Conservation (phyloP, 805 yeast genomes). For the Blastobotrys muscicola region DNA sequence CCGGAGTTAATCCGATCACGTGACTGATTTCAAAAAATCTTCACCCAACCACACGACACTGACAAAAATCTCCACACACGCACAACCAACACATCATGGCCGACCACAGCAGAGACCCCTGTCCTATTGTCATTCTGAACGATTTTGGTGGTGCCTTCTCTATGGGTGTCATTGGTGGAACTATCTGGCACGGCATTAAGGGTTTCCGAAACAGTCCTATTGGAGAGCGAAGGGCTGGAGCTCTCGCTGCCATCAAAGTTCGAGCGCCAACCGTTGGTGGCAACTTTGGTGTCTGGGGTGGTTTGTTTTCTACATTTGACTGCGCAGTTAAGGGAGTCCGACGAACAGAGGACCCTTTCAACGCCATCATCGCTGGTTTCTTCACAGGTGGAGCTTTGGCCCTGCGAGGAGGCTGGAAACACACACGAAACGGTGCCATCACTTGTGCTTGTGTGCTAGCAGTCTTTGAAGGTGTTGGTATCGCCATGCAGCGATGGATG, state of each 20-base stretch:
- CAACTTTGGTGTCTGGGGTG: slow-evolving; percentile 99
- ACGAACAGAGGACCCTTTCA: slow-evolving; percentile 97
- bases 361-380: slow-evolving; percentile 95
- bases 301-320: slow-evolving; percentile 89
- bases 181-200: slow-evolving; percentile 97
- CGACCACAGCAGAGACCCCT: slow-evolving; percentile 98
- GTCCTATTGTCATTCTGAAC: slow-evolving; percentile 84
- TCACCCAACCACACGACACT: no score
- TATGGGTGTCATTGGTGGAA: slow-evolving; percentile 98
- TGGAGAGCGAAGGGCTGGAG: slow-evolving; percentile 90
- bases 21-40: no score
- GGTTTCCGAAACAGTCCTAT: slow-evolving; percentile 95
- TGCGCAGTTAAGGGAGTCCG: slow-evolving; percentile 92
- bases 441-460: slow-evolving; percentile 96
- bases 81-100: background rate
- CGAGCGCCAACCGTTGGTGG: slow-evolving; percentile 99
- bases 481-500: slow-evolving; percentile 85
- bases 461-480: slow-evolving; percentile 96
- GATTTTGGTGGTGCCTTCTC: slow-evolving; percentile 99
- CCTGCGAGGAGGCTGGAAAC: slow-evolving; percentile 97
- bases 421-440: slow-evolving; percentile 91
- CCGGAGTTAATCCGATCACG: no score
- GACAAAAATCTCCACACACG: no score
- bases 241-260: slow-evolving; percentile 82
- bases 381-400: slow-evolving; percentile 98